Percentiles rank a stretch among this genome's conserved stretches.
Evolutionary conservation across 257 asterid genomes (phyloP).

Genomic region (Solanum paucissectum): DNA sequence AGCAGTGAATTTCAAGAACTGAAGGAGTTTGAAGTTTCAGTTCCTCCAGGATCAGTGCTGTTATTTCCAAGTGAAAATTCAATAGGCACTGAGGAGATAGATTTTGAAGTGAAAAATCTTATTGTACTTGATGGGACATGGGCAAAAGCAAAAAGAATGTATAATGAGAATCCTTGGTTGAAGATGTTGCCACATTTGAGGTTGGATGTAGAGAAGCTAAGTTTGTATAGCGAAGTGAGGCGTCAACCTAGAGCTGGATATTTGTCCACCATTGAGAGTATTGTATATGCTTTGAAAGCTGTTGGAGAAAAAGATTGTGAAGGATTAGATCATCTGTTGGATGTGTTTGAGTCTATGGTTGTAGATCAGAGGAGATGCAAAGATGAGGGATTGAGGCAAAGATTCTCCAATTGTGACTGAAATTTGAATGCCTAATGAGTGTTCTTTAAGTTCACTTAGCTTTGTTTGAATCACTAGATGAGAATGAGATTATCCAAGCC

Average conservation of each 20-base stretch:
- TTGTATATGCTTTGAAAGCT: constrained; percentile 76
- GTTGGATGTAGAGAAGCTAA: constrained; percentile 41
- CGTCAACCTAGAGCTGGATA: constrained; percentile 73
- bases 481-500: background rate
- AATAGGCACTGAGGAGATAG: constrained; percentile 23
- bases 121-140: constrained; percentile 84
- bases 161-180: constrained; percentile 87
- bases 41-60: constrained; percentile 64
- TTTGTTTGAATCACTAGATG: background rate
- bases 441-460: background rate
- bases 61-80: constrained; percentile 69
- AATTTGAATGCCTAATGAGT: background rate
- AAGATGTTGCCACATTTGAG: constrained; percentile 63
- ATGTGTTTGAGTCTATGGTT: constrained; percentile 80
- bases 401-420: background rate
- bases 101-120: constrained; percentile 58
- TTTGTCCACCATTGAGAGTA: constrained; percentile 89
- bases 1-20: constrained; percentile 18
- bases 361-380: constrained; percentile 74
- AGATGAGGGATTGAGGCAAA: constrained; percentile 42
- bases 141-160: constrained; percentile 93
- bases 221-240: constrained; percentile 87
- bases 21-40: constrained; percentile 43
- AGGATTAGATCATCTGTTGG: constrained; percentile 59
- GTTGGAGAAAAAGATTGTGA: constrained; percentile 39